Base-by-base conservation (phyloP, 441 rosid species). In the Pelargonium myrrhifolium region DNA sequence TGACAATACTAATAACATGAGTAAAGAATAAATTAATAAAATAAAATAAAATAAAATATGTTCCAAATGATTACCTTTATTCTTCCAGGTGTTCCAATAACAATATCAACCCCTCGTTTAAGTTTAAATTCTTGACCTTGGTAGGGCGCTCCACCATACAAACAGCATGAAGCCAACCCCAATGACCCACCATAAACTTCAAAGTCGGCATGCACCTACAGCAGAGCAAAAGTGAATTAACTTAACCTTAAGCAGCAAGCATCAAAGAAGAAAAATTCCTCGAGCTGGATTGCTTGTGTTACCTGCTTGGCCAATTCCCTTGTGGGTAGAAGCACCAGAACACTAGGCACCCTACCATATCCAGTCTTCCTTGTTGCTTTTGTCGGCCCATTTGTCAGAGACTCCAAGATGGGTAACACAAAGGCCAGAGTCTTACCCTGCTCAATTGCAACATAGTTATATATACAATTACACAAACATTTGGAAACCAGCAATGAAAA, bases 361-460 rank as follows among this genome's bases (percentile, higher is more conserved):
- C 97, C 97, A 18, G 83, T 88, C 78, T 81, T 88, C 75, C 85
- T 88, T 4, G 77, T 66, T 12, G 77, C 69, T 65, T 85, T 87
- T 0, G 88, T 74, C 14, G 80, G 85, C 11, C 98, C 96, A 62
- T 86, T 89, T 10, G 84, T 82, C 71, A 94, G 73, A 12, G 97
- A 92, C 77, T 94, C 99, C 80, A 94, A 71, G 71, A 94, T 84
- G n/a, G 97, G 98, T 77, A 94, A 78, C 80, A 94, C 97, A 80
- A 94, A 94, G 6, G 99, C 99, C 71, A 94, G 76, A 37, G 96
- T 94, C 78, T 92, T 94, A 45, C 99, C 99, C 98, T 89, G 83
- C 31, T 81, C 12, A 62, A 76, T 21, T 67, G 8, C 49, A 65
- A 59, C 21, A 49, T 4, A 49, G 56, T 49, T 49, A 49, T 45